A percentile compares a stretch with the other conserved stretches of the same genome.
These are phyloP conservation scores for Abrus precatorius DNA, from an alignment of 306 rosid genomes.

Conservation along the genomic window DNA sequence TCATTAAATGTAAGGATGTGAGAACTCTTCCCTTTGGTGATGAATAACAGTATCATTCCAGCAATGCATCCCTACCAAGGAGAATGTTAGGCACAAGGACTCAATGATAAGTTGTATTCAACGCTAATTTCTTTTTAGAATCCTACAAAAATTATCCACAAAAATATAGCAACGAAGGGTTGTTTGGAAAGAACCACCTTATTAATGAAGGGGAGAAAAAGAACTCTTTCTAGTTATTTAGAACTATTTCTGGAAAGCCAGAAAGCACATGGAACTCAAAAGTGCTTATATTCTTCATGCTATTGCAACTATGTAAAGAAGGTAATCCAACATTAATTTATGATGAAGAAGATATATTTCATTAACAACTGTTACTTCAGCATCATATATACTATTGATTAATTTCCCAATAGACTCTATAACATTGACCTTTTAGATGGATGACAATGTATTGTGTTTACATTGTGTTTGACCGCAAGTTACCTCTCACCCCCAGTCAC, in stretches of 20 bases:
- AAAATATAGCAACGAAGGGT: background rate
- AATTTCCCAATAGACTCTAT: background rate
- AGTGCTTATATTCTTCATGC: background rate
- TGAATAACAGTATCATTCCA: conserved; percentile 67
- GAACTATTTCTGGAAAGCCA: conserved; percentile 27
- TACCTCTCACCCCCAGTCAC: conserved; percentile 19
- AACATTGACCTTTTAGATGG: conserved; percentile 9
- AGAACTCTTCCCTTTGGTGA: conserved; percentile 81
- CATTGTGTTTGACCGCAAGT: background rate
- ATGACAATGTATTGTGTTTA: conserved; percentile 2
- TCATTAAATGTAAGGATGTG: conserved; percentile 78
- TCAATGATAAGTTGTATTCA: background rate
- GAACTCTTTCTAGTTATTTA: background rate
- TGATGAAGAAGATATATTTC: conserved; percentile 8
- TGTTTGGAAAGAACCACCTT: background rate
- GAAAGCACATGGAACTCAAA: conserved; percentile 7
- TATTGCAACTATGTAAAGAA: background rate
- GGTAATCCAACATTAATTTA: conserved; percentile 2
- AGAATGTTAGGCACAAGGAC: conserved; percentile 27
- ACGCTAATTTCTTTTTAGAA: background rate
- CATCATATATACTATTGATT: background rate
- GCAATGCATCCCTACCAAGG: conserved; percentile 67
- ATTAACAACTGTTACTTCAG: background rate
- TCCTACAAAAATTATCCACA: background rate
- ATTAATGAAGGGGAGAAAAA: background rate